phyloP scores from a whole-genome alignment of 2,329 filamentous ascomycete species.

The Beauveria sp. region DNA sequence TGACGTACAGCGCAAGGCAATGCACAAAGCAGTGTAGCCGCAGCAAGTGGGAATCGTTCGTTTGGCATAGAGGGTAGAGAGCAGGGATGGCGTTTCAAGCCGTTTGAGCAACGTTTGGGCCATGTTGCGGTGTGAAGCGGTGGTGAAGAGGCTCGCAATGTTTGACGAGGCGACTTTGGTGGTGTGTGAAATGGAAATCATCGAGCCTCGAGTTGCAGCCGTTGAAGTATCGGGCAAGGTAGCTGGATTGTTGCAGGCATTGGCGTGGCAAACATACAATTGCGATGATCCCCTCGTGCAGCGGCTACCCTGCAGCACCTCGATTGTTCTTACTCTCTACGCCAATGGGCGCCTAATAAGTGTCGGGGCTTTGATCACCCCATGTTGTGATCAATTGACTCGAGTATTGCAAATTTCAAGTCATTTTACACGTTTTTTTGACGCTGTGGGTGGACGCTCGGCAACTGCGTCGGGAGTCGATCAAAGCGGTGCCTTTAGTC shows the following conservation, averaged over 20 bases:
- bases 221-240: background rate
- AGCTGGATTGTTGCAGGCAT: background rate
- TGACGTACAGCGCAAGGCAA: background rate
- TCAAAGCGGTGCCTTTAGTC: accelerated
- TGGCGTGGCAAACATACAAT: too few species aligned
- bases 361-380: too few species aligned
- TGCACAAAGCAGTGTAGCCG: background rate
- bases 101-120: slow-evolving; percentile 9
- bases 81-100: slow-evolving; percentile 1
- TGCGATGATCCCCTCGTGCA: too few species aligned
- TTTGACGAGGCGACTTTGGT: background rate
- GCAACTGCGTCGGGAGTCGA: too few species aligned
- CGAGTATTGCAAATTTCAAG: too few species aligned
- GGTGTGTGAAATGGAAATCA: background rate
- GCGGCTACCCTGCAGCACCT: too few species aligned
- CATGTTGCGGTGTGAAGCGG: slow-evolving; percentile 1
- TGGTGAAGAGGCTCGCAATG: background rate
- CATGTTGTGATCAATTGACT: too few species aligned
- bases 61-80: background rate
- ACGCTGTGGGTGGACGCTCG: too few species aligned
- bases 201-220: background rate
- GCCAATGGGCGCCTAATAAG: too few species aligned
- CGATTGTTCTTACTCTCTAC: too few species aligned
- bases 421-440: too few species aligned
- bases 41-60: background rate